These are phyloP conservation scores for Auricularia cornea DNA, from an alignment of 768 basidiomycete species.

Conservation along the genomic window DNA sequence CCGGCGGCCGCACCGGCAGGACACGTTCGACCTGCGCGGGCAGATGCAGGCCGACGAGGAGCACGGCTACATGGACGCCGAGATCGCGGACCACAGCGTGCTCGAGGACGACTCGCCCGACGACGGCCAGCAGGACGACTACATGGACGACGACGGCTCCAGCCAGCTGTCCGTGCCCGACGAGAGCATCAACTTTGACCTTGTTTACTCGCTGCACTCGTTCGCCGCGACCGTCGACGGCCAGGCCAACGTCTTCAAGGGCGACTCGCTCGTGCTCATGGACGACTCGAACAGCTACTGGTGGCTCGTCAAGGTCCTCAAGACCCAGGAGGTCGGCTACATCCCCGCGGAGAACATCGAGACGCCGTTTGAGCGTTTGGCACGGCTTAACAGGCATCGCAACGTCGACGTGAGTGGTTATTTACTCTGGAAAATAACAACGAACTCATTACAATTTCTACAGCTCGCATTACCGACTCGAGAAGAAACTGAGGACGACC, in stretches of 20 bases:
- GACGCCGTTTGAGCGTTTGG: slow-evolving; percentile 93
- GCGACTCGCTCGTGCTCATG: slow-evolving; percentile 91
- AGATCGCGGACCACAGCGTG: slow-evolving; percentile 51
- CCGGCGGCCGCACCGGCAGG: slow-evolving; percentile 32
- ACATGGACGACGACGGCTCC: slow-evolving; percentile 52
- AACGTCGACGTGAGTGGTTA: slow-evolving; percentile 79
- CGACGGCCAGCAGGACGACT: slow-evolving; percentile 55
- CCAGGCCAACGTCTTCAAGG: slow-evolving; percentile 97
- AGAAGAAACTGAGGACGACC: background rate
- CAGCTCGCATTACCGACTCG: background rate
- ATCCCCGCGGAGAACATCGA: slow-evolving; percentile 99
- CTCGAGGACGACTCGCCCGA: slow-evolving; percentile 75
- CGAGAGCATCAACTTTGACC: slow-evolving; percentile 87
- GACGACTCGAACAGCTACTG: slow-evolving; percentile 99
- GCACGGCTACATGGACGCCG: background rate
- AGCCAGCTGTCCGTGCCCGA: slow-evolving; percentile 82
- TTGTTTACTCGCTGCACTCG: slow-evolving; percentile 86
- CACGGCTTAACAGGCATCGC: slow-evolving; percentile 90
- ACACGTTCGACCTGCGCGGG: slow-evolving; percentile 67
- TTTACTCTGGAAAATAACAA: too few relatives aligned
- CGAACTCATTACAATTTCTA: background rate
- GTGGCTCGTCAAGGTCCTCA: slow-evolving; percentile 98
- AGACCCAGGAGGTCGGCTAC: slow-evolving; percentile 97
- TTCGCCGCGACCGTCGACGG: slow-evolving; percentile 98
- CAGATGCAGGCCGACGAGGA: slow-evolving; percentile 11